Evolutionary conservation across 1,284 basidiomycete genomes (phyloP).

Genomic region (Naganishia sp.): DNA sequence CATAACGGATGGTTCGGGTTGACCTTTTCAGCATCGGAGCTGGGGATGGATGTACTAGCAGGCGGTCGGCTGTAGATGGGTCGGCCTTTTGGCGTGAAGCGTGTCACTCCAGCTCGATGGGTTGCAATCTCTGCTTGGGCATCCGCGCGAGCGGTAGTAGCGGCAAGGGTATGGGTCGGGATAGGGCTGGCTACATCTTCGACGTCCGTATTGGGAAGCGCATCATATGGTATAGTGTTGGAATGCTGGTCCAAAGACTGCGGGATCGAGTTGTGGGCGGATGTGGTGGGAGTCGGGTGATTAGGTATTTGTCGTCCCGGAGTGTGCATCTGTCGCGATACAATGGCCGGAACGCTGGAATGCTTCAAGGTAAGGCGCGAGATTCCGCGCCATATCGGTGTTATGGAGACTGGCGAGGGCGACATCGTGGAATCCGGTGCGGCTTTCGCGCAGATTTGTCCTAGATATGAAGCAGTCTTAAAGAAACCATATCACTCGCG

Average conservation of each 20-base stretch:
- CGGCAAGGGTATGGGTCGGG: conserved; percentile 12
- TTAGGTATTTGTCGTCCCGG: conserved; percentile 31
- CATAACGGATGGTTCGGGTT: conserved; percentile 48
- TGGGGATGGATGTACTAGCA: conserved; percentile 40
- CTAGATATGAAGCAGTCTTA: neutral
- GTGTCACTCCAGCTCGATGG: conserved; percentile 20
- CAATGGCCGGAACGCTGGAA: neutral
- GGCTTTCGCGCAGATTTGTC: neutral
- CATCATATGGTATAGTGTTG: conserved; percentile 8
- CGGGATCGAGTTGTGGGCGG: conserved; percentile 27
- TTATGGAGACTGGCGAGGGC: neutral
- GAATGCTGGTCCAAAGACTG: conserved; percentile 19
- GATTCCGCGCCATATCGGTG: conserved; percentile 13
- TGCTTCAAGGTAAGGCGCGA: neutral
- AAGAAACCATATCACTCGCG: neutral
- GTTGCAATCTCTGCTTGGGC: conserved; percentile 15
- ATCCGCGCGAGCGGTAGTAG: conserved; percentile 15
- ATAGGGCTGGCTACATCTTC: conserved; percentile 1
- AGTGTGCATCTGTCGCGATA: conserved; percentile 23
- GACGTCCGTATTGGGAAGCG: conserved; percentile 4
- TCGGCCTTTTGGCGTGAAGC: conserved; percentile 44
- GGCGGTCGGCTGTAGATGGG: conserved; percentile 44
- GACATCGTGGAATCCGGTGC: conserved; percentile 9
- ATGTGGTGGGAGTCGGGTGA: conserved; percentile 28
- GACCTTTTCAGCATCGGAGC: conserved; percentile 35